A percentile compares a stretch with the other conserved stretches of the same genome.
Conservation (phyloP, 2,329 filamentous ascomycete genomes). For the Capronia epimyces region DNA sequence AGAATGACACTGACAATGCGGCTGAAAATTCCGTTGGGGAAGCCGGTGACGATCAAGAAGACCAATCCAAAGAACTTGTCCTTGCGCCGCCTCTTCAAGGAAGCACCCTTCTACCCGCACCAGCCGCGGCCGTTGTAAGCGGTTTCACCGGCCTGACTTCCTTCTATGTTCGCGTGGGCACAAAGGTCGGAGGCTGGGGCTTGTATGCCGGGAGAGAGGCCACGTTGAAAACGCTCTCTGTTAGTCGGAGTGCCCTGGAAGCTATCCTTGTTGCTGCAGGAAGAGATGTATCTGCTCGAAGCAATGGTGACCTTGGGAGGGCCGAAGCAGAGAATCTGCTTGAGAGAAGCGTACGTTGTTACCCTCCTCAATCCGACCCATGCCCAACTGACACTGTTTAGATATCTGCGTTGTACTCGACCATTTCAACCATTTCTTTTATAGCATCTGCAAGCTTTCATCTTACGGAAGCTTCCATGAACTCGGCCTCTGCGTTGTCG, state of each 20-base stretch:
- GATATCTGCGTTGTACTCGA: constrained; percentile 41
- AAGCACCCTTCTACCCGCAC: constrained; percentile 39
- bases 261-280: constrained; percentile 42
- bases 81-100: constrained; percentile 18
- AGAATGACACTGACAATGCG: constrained; percentile 7
- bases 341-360: constrained; percentile 41
- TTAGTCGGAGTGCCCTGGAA: constrained; percentile 44
- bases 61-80: constrained; percentile 7
- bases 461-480: constrained; percentile 41
- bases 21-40: constrained; percentile 10
- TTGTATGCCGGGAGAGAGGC: constrained; percentile 42
- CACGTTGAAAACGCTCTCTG: constrained; percentile 42
- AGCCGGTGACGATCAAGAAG: constrained; percentile 1
- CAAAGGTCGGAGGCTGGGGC: constrained; percentile 41
- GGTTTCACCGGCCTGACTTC: constrained; percentile 43
- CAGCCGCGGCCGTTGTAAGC: constrained; percentile 42
- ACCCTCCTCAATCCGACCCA: neutral
- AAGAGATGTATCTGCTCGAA: constrained; percentile 40
- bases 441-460: constrained; percentile 45
- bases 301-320: constrained; percentile 44
- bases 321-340: constrained; percentile 42
- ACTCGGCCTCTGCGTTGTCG: constrained; percentile 40
- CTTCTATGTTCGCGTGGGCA: constrained; percentile 41
- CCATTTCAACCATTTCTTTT: constrained; percentile 44
- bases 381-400: constrained; percentile 23